These are phyloP conservation scores for Lactarius sanguifluus DNA, from an alignment of 768 basidiomycete species.

Conservation along the genomic window DNA sequence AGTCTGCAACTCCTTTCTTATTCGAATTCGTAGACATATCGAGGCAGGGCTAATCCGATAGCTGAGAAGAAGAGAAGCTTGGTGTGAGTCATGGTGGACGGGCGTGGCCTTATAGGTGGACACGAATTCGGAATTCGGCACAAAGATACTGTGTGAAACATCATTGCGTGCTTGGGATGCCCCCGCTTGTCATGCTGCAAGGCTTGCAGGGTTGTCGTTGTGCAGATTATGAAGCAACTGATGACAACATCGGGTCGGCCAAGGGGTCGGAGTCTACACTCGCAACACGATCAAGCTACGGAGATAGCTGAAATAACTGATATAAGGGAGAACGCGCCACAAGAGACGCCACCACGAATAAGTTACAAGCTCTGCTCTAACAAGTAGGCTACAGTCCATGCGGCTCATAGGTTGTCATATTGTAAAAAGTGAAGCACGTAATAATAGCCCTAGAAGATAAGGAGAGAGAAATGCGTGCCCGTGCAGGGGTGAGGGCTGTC, in stretches of 20 bases:
- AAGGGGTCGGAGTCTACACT: not conserved
- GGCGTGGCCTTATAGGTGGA: not conserved
- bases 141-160: not conserved
- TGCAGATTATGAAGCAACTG: no score
- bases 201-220: no score
- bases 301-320: no score
- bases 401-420: not conserved
- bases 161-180: no score
- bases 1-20: slow-evolving; percentile 38
- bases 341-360: not conserved
- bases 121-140: slow-evolving; percentile 20
- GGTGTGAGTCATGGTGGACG: not conserved
- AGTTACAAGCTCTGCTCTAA: slow-evolving; percentile 1
- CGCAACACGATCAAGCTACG: not conserved
- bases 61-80: not conserved
- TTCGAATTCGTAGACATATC: not conserved
- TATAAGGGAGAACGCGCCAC: not conserved
- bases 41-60: not conserved
- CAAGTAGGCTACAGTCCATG: not conserved
- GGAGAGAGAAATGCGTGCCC: not conserved
- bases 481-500: not conserved
- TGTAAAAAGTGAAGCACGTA: not conserved
- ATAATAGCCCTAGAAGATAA: not conserved
- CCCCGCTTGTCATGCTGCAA: no score
- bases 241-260: no score